Conservation (phyloP, 2,329 filamentous ascomycete species). For the Ophiocordyceps camponoti-rufipedis region DNA sequence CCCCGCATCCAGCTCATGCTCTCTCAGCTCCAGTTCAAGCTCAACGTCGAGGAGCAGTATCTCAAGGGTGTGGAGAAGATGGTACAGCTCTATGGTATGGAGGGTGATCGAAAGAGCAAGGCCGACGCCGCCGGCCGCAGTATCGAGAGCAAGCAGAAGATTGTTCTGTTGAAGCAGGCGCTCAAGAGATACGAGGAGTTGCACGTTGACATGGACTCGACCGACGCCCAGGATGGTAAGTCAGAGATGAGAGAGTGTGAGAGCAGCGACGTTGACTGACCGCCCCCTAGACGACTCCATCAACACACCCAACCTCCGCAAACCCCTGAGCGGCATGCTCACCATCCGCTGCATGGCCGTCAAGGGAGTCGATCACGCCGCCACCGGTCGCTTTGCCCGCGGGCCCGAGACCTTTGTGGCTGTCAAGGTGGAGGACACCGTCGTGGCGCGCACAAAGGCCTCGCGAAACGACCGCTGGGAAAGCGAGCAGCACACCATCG, state of each 20-base stretch:
- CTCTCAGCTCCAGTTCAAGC: constrained; percentile 95
- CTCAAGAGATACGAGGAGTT: constrained; percentile 94
- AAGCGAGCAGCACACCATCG: constrained; percentile 76
- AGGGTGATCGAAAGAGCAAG: constrained; percentile 90
- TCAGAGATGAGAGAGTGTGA: constrained; percentile 1
- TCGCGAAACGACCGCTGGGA: constrained; percentile 83
- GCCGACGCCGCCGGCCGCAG: constrained; percentile 77
- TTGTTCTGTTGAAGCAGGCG: constrained; percentile 85
- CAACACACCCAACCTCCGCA: constrained; percentile 84
- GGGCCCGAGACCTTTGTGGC: constrained; percentile 91
- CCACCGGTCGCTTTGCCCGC: constrained; percentile 65
- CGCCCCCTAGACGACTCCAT: constrained; percentile 67
- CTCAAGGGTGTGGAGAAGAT: constrained; percentile 98
- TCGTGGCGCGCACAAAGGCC: constrained; percentile 73
- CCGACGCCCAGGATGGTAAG: constrained; percentile 67
- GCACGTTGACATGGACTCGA: constrained; percentile 76
- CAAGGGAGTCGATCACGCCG: constrained; percentile 85
- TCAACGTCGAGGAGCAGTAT: constrained; percentile 97
- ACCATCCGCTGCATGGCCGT: constrained; percentile 75
- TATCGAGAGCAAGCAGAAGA: constrained; percentile 95
- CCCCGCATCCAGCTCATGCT: constrained; percentile 98
- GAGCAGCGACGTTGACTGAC: not conserved
- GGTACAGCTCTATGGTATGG: constrained; percentile 93
- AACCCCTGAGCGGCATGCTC: constrained; percentile 84
- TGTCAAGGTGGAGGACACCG: constrained; percentile 88